Percentiles rank a stretch among this genome's conserved stretches.
These are phyloP conservation scores for Candida anglica DNA, from an alignment of 805 yeast species.

Conservation along the genomic window DNA sequence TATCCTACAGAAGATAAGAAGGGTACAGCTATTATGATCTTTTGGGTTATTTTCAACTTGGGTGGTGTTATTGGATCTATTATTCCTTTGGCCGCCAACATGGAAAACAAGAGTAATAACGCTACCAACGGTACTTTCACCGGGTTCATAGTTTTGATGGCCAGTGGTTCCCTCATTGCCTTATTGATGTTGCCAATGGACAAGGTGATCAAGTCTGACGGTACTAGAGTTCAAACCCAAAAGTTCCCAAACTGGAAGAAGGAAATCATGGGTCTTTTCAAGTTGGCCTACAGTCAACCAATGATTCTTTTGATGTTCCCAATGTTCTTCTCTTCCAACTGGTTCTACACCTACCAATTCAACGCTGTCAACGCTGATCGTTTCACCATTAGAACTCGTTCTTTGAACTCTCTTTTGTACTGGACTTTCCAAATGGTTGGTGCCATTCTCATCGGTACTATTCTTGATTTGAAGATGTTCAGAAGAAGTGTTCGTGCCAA, in stretches of 20 bases:
- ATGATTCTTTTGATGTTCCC: slow-evolving; percentile 51
- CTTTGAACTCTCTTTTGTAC: slow-evolving; percentile 57
- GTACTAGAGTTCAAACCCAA: slow-evolving; percentile 42
- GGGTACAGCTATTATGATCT: slow-evolving; percentile 50
- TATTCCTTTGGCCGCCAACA: slow-evolving; percentile 53
- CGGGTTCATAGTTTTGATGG: slow-evolving; percentile 52
- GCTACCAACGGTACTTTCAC: slow-evolving; percentile 48
- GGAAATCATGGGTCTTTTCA: slow-evolving; percentile 40
- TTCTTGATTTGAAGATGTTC: slow-evolving; percentile 42
- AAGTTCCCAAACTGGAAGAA: slow-evolving; percentile 43
- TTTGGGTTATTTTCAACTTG: slow-evolving; percentile 59
- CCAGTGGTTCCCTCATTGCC: slow-evolving; percentile 43
- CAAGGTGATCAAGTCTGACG: slow-evolving; percentile 48
- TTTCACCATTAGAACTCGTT: slow-evolving; percentile 57
- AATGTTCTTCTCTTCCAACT: slow-evolving; percentile 59
- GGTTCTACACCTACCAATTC: slow-evolving; percentile 65
- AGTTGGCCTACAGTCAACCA: slow-evolving; percentile 37
- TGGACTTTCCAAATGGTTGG: slow-evolving; percentile 62
- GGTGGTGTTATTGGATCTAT: slow-evolving; percentile 60
- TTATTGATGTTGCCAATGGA: slow-evolving; percentile 43
- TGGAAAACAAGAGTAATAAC: slow-evolving; percentile 32
- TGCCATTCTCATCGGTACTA: slow-evolving; percentile 43
- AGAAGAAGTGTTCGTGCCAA: slow-evolving; percentile 44
- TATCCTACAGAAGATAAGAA: slow-evolving; percentile 52
- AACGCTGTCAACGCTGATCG: slow-evolving; percentile 53